A percentile compares a stretch with the other conserved stretches of the same genome.
These are phyloP conservation scores for Tylopilus sp. DNA, from an alignment of 768 basidiomycete genomes.

Conservation along the genomic window DNA sequence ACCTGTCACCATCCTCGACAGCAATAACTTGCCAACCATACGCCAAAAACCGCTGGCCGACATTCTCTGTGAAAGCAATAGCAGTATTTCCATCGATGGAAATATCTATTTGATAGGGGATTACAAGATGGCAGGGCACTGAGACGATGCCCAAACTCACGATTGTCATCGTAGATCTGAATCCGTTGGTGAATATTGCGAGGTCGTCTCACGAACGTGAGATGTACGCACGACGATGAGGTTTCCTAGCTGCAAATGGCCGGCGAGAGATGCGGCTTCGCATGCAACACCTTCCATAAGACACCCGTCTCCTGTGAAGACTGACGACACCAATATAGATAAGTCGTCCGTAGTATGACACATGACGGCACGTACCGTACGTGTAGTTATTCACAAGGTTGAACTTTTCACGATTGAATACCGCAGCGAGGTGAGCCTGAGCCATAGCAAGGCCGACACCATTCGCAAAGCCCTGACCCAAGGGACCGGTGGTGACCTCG, in stretches of 20 bases:
- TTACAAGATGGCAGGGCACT: constrained; percentile 2
- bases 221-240: constrained; percentile 72
- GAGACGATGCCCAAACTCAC: constrained; percentile 41
- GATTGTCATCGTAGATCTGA: constrained; percentile 94
- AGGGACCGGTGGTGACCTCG: constrained; percentile 93
- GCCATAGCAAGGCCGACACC: constrained; percentile 93
- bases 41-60: constrained; percentile 79
- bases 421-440: constrained; percentile 85
- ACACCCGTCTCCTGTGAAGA: constrained; percentile 93
- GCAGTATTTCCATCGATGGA: constrained; percentile 95
- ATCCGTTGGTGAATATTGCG: constrained; percentile 14
- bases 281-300: constrained; percentile 95
- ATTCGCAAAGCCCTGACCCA: constrained; percentile 93
- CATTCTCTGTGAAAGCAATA: constrained; percentile 92
- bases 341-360: not conserved
- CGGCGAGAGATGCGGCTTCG: constrained; percentile 90
- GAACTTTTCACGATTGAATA: constrained; percentile 85
- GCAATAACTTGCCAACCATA: constrained; percentile 95
- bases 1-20: constrained; percentile 80
- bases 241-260: constrained; percentile 91
- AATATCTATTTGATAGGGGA: constrained; percentile 56
- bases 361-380: constrained; percentile 54
- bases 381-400: constrained; percentile 83
- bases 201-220: constrained; percentile 11
- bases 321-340: constrained; percentile 34